Conservation (phyloP, 192 early-diverging fungal species). For the Umbelopsis sp. region DNA sequence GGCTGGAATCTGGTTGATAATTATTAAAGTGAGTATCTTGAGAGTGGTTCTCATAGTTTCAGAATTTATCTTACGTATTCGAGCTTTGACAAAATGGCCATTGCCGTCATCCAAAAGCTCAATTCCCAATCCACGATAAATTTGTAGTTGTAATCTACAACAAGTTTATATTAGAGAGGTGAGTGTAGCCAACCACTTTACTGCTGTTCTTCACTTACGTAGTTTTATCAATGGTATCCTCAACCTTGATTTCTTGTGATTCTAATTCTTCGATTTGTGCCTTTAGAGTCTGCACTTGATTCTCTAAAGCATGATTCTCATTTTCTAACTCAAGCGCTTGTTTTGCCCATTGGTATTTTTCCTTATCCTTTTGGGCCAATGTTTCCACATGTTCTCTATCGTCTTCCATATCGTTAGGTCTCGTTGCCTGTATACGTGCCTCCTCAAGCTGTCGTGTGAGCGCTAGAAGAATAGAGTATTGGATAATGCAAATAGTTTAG, state of each 20-base stretch:
- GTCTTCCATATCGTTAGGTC: constrained; percentile 3
- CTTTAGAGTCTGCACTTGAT: background rate
- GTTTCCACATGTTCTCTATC: constrained; percentile 6
- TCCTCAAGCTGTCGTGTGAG: constrained; percentile 8
- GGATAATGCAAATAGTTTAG: background rate
- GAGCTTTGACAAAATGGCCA: constrained; percentile 36
- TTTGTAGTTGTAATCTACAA: constrained; percentile 34
- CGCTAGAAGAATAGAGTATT: background rate
- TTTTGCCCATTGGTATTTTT: constrained; percentile 15
- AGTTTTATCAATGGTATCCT: constrained; percentile 18
- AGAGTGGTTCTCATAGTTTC: background rate
- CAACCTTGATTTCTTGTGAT: constrained; percentile 4
- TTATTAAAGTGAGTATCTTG: background rate
- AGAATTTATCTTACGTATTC: constrained; percentile 37
- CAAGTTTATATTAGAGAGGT: background rate
- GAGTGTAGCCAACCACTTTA: too few species aligned
- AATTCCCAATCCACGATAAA: constrained; percentile 44
- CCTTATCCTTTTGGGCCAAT: constrained; percentile 1
- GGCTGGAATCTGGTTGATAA: background rate
- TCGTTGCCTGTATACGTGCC: constrained; percentile 9
- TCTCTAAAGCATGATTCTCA: background rate
- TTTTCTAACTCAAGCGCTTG: constrained; percentile 16
- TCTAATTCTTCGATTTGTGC: constrained; percentile 15
- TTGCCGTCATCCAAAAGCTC: constrained; percentile 44
- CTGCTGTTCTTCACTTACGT: background rate